These are phyloP conservation scores for Apium graveolens DNA, from an alignment of 129 eudicot genomes.

Conservation along the genomic window DNA sequence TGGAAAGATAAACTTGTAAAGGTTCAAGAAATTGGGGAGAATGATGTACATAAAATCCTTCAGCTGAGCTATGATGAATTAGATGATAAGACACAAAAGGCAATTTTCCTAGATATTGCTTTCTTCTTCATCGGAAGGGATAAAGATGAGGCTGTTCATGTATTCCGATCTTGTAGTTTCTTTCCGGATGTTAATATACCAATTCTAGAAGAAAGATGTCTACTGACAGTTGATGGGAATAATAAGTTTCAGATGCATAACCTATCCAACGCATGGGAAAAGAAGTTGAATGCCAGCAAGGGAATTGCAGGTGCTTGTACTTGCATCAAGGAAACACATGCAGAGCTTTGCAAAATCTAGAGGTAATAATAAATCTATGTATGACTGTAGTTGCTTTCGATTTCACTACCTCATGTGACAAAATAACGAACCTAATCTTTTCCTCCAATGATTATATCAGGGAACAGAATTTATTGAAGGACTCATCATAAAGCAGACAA, in stretches of 20 bases:
- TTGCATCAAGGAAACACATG: neutral
- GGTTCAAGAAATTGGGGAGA: neutral
- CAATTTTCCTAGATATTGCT: neutral
- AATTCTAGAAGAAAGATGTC: neutral
- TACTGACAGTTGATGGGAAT: neutral
- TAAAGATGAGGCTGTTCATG: neutral
- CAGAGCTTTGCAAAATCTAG: neutral
- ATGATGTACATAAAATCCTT: neutral
- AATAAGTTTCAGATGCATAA: neutral
- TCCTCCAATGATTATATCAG: neutral
- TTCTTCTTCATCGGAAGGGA: neutral
- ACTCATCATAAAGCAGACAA: neutral
- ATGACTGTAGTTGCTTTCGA: too few relatives aligned
- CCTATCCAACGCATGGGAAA: neutral
- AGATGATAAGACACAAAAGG: neutral
- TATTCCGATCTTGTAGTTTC: neutral
- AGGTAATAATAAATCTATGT: neutral
- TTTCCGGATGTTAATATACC: neutral
- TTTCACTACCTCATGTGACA: too few relatives aligned
- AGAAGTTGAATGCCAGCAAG: too few relatives aligned
- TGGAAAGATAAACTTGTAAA: neutral
- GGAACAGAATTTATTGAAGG: neutral
- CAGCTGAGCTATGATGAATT: neutral
- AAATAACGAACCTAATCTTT: too few relatives aligned
- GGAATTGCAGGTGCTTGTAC: neutral